Base-by-base conservation (phyloP, 2,329 filamentous ascomycete species). In the Cordyceps pruinosa region DNA sequence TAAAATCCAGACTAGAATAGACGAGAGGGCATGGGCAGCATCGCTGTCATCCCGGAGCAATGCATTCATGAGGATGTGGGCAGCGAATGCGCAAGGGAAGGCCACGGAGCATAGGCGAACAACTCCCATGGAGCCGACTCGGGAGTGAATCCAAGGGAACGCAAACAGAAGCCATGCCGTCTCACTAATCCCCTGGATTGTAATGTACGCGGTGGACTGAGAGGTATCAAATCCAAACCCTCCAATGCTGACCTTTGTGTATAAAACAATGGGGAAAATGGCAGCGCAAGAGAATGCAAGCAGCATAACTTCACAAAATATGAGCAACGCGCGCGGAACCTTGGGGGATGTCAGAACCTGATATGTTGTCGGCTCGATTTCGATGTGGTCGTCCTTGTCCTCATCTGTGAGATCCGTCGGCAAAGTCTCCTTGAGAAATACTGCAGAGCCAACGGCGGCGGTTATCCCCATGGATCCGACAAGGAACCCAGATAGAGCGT, bases 131-230 rank as follows among this genome's bases (percentile, higher is more conserved):
- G 88, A 90, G 7, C 87, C 87, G 19, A 85, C 68, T 23, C 80
- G 80, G 39, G 70, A 74, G 65, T 93, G 88, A 1, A 92, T 69
- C 0, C 76, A 72, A 1, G 89, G 88, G 66, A 93, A 92, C 28
- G 79, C 74, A 13, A 89, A 61, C 0, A 93, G 75, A 2, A 90
- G 79, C 88, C 88, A 93, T 4, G 81, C 58, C 0, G 87, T 82
- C 68, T 93, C 89, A 3, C 82, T 77, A 15, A 81, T 71, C 12
- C 89, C 89, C 21, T 77, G 80, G 1, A 85, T 58, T 1, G 77
- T 82, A 72, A 92, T 80, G 70, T 86, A 81, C 3, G 83, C 63
- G 1, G 86, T 85, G 60, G 90, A 92, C 51, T 82, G 77, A 4
- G 80, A 66, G 0, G 86, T 75, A 0, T 76, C 71, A 68, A 91